Evolutionary conservation across 2,329 filamentous ascomycete genomes (phyloP).

Genomic region (Acarospora socialis): DNA sequence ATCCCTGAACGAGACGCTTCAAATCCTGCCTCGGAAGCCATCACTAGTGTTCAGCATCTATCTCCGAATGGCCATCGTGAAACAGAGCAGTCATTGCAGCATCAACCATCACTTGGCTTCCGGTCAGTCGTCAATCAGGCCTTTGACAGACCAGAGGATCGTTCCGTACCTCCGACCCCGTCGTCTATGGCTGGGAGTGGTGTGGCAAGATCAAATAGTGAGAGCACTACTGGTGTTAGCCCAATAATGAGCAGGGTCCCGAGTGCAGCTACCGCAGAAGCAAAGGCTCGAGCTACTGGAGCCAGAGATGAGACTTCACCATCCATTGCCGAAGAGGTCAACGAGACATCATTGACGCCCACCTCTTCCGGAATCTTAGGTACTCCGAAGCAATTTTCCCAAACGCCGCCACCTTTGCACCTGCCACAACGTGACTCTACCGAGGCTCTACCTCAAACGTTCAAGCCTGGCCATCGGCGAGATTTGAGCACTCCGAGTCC

Average conservation of each 20-base stretch:
- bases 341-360: slow-evolving; percentile 12
- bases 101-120: slow-evolving; percentile 42
- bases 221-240: slow-evolving; percentile 48
- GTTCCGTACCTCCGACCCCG: slow-evolving; percentile 38
- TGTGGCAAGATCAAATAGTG: slow-evolving; percentile 46
- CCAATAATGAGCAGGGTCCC: slow-evolving; percentile 49
- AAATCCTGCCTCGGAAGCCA: background rate
- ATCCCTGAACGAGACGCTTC: background rate
- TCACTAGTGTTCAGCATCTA: background rate
- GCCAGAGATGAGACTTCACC: slow-evolving; percentile 32
- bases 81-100: slow-evolving; percentile 26
- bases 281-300: no score
- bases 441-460: slow-evolving; percentile 22
- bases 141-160: slow-evolving; percentile 45
- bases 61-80: background rate
- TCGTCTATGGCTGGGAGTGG: slow-evolving; percentile 33
- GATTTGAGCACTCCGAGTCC: slow-evolving; percentile 44
- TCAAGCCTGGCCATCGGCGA: slow-evolving; percentile 41
- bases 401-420: slow-evolving; percentile 18
- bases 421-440: slow-evolving; percentile 16
- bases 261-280: slow-evolving; percentile 26
- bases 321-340: slow-evolving; percentile 41
- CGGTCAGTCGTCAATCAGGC: slow-evolving; percentile 49
- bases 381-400: slow-evolving; percentile 16
- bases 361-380: slow-evolving; percentile 21